A percentile compares a stretch with the other conserved stretches of the same genome.
Conservation (phyloP, 2,329 filamentous ascomycete genomes). For the Talaromyces sp. region DNA sequence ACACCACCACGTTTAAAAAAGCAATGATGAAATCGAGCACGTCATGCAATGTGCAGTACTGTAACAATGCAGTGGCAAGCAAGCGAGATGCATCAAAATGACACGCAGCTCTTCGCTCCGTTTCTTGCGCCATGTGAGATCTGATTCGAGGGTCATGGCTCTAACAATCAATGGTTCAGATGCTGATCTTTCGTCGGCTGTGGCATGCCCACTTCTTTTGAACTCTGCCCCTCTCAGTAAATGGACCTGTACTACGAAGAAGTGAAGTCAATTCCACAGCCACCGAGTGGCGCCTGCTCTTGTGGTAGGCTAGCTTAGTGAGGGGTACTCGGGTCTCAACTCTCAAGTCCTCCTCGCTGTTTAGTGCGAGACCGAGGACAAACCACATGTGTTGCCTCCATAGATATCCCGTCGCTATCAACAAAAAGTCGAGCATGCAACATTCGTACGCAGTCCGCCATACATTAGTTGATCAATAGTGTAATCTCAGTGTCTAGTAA, state of each 20-base stretch:
- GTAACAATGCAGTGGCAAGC: not conserved
- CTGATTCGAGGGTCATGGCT: not conserved
- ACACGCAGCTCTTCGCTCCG: not conserved
- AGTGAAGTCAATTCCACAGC: not conserved
- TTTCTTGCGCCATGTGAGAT: slow-evolving; percentile 1
- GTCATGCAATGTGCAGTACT: not conserved
- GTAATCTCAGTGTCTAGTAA: not conserved
- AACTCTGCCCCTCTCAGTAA: not conserved
- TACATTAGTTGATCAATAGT: not conserved
- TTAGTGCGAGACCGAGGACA: not conserved
- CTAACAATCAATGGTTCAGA: not conserved
- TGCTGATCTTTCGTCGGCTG: not conserved
- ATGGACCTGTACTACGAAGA: not conserved
- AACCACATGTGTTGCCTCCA: not conserved
- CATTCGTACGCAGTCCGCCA: not conserved
- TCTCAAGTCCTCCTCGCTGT: not conserved
- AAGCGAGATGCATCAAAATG: not conserved
- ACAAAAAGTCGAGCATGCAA: not conserved
- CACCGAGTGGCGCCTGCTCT: not conserved
- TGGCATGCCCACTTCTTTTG: not conserved
- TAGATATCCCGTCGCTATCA: not conserved
- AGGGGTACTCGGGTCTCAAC: not conserved
- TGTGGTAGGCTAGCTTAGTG: not conserved
- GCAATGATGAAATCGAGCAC: slow-evolving; percentile 11
- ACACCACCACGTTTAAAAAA: not conserved